Percentiles rank a stretch among this genome's conserved stretches.
These are phyloP conservation scores for Neonectria magnoliae DNA, from an alignment of 2,329 filamentous ascomycete species.

Conservation along the genomic window DNA sequence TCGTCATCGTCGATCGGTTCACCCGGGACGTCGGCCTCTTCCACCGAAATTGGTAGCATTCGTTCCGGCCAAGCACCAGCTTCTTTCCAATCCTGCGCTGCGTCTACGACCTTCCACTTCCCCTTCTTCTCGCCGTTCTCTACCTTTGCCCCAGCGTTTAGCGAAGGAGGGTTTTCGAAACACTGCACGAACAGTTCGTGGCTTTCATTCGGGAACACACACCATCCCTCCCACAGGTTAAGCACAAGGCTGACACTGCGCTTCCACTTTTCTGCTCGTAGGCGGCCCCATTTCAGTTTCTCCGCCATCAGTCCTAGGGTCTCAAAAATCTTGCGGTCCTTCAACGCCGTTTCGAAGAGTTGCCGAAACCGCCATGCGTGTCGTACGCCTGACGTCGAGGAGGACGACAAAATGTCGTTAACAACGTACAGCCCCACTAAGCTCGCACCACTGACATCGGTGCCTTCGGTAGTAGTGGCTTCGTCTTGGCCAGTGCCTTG, in stretches of 20 bases:
- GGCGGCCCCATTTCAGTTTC: conserved; percentile 78
- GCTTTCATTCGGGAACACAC: conserved; percentile 76
- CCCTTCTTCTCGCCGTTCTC: conserved; percentile 47
- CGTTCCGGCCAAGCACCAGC: conserved; percentile 12
- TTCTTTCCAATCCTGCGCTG: conserved; percentile 26
- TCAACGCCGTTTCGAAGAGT: conserved; percentile 79
- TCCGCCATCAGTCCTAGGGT: conserved; percentile 78
- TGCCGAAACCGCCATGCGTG: conserved; percentile 89
- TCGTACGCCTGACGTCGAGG: conserved; percentile 78
- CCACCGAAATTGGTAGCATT: conserved; percentile 39
- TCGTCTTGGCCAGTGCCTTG: conserved; percentile 45
- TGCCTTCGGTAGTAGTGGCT: conserved; percentile 52
- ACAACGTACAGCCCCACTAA: conserved; percentile 83
- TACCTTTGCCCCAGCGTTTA: conserved; percentile 44
- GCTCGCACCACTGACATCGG: conserved; percentile 76
- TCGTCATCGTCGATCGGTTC: conserved; percentile 56
- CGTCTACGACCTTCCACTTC: conserved; percentile 64
- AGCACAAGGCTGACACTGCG: conserved; percentile 76
- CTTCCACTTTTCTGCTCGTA: conserved; percentile 87
- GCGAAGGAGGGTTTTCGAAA: conserved; percentile 75
- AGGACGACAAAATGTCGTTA: conserved; percentile 81
- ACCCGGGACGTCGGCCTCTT: conserved; percentile 60
- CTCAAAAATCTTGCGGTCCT: conserved; percentile 76
- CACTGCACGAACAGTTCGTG: conserved; percentile 76
- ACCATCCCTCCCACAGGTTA: conserved; percentile 77